A percentile compares a stretch with the other conserved stretches of the same genome.
Conservation (phyloP, 371 early-diverging fungal species). For the Dinochytrium kinnereticum region DNA sequence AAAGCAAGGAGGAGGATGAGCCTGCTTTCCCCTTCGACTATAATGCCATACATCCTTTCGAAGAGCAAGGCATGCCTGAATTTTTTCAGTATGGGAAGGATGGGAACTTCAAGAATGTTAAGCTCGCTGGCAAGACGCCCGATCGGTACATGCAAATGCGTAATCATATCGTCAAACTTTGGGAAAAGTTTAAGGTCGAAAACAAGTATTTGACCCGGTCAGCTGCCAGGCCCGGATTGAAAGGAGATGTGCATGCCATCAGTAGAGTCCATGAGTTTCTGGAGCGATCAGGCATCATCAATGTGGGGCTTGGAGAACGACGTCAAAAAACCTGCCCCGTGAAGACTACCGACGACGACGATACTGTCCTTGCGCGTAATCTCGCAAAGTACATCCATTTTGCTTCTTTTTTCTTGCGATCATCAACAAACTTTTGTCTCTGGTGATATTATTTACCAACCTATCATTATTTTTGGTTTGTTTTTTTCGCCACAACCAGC, state of each 20-base stretch:
- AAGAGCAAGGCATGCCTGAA: conserved; percentile 27
- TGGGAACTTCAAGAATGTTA: conserved; percentile 14
- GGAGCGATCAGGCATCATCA: conserved; percentile 81
- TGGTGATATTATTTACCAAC: too few species aligned
- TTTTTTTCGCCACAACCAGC: too few species aligned
- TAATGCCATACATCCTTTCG: conserved; percentile 24
- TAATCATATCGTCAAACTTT: conserved; percentile 79
- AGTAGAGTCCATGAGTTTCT: conserved; percentile 85
- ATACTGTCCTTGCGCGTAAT: too few species aligned
- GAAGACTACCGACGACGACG: too few species aligned
- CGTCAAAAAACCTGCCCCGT: too few species aligned
- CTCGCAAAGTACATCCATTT: too few species aligned
- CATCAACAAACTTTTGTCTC: too few species aligned
- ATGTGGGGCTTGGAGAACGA: conserved; percentile 54
- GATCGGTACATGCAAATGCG: conserved; percentile 84
- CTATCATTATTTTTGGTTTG: too few species aligned
- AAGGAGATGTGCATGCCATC: conserved; percentile 92
- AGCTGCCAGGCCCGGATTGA: conserved; percentile 69
- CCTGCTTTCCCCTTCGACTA: conserved; percentile 11
- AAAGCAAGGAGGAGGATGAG: too few species aligned
- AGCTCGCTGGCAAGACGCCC: too few species aligned
- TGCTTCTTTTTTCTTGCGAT: too few species aligned
- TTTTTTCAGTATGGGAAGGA: too few species aligned
- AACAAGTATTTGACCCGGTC: conserved; percentile 76
- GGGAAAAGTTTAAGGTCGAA: conserved; percentile 55